phyloP scores from a whole-genome alignment of 805 yeast species.

The Kuraishia capsulata region DNA sequence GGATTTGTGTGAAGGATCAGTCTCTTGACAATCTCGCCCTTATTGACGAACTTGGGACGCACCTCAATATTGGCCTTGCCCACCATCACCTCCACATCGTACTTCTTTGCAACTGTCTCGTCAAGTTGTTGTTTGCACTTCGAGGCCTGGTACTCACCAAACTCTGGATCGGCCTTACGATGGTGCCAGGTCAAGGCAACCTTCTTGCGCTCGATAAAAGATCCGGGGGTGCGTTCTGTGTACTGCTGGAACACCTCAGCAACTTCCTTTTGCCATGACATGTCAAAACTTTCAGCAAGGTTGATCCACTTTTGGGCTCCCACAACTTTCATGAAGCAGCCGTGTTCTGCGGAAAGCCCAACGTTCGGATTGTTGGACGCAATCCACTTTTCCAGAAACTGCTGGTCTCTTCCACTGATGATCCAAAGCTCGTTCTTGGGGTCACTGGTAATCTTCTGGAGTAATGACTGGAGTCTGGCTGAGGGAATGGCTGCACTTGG shows the following conservation, averaged over 20 bases:
- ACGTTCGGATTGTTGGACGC: constrained; percentile 54
- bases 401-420: constrained; percentile 92
- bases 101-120: constrained; percentile 47
- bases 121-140: constrained; percentile 59
- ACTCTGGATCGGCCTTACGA: constrained; percentile 87
- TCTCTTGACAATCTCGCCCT: constrained; percentile 90
- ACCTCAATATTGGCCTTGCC: constrained; percentile 98
- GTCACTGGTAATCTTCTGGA: constrained; percentile 58
- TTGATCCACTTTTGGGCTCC: constrained; percentile 68
- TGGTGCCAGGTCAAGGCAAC: constrained; percentile 98
- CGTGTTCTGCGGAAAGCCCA: constrained; percentile 95
- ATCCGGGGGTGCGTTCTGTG: constrained; percentile 87
- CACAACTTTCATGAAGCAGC: constrained; percentile 84
- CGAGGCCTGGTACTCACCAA: constrained; percentile 80
- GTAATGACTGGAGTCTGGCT: constrained; percentile 49
- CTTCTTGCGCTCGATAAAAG: constrained; percentile 77
- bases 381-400: constrained; percentile 80
- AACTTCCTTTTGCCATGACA: constrained; percentile 91
- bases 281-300: constrained; percentile 71
- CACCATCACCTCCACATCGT: constrained; percentile 89
- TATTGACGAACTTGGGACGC: constrained; percentile 89
- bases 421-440: constrained; percentile 88
- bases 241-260: constrained; percentile 61
- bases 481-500: constrained; percentile 99
- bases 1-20: constrained; percentile 63